Percentiles rank a stretch among this genome's conserved stretches.
phyloP scores from a whole-genome alignment of 148 eudicot genomes.

The Fagopyrum esculentum region DNA sequence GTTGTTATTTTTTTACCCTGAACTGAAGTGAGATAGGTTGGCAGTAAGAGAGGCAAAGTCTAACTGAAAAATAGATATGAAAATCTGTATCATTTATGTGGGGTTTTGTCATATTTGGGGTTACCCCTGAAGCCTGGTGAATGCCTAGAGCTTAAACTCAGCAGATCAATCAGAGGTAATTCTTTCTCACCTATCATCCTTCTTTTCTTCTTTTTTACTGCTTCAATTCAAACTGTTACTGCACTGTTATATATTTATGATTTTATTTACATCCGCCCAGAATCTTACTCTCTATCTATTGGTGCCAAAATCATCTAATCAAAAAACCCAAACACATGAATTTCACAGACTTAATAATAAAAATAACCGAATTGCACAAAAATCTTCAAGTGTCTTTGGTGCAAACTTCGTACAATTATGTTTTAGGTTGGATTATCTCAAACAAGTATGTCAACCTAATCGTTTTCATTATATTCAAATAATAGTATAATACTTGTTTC shows the following conservation, averaged over 20 bases:
- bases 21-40: background rate
- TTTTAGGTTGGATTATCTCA: too few species aligned
- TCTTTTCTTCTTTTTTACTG: background rate
- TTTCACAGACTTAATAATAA: too few species aligned
- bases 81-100: background rate
- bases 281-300: background rate
- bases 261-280: background rate
- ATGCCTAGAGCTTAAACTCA: background rate
- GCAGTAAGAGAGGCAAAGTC: background rate
- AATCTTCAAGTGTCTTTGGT: too few species aligned
- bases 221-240: conserved; percentile 1
- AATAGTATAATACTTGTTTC: too few species aligned
- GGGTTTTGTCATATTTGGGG: conserved; percentile 9
- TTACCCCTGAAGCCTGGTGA: background rate
- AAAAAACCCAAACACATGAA: too few species aligned
- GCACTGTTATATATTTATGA: conserved; percentile 4
- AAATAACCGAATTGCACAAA: too few species aligned
- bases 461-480: too few species aligned
- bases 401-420: too few species aligned
- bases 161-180: background rate
- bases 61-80: background rate
- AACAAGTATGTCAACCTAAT: too few species aligned
- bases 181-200: background rate
- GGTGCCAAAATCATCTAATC: background rate
- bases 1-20: background rate